A percentile compares a stretch with the other conserved stretches of the same genome.
phyloP scores from a whole-genome alignment of 2,329 filamentous ascomycete genomes.

The Cordyceps farinosa region DNA sequence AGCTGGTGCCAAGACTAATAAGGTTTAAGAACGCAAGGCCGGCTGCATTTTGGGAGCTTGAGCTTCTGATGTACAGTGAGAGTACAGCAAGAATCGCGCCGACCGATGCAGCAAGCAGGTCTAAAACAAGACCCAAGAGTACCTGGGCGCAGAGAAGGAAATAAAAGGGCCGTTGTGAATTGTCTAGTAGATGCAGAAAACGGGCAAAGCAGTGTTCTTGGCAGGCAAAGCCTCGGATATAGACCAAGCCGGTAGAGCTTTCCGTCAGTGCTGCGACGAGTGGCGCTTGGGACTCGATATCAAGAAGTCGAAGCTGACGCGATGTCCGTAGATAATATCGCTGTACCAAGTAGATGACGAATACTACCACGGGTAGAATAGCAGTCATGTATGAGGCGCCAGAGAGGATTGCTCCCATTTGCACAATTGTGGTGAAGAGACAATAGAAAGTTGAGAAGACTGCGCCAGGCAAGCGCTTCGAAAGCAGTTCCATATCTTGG shows the following conservation, averaged over 20 bases:
- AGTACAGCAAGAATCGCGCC: neutral
- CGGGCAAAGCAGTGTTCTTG: fast-evolving
- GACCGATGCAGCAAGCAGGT: neutral
- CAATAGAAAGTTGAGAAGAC: too few relatives aligned
- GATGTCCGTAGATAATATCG: conserved; percentile 3
- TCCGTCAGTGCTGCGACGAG: neutral
- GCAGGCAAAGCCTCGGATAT: conserved; percentile 2
- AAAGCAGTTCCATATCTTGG: neutral
- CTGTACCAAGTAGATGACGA: neutral
- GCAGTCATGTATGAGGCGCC: neutral
- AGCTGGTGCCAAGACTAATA: neutral
- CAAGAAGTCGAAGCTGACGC: neutral
- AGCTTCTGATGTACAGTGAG: neutral
- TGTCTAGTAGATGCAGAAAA: neutral
- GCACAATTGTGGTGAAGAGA: neutral
- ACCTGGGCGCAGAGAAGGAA: neutral
- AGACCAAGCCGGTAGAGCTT: neutral
- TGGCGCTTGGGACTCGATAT: conserved; percentile 1
- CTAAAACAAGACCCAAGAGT: neutral
- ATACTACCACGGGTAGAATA: neutral
- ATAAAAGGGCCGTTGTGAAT: conserved; percentile 1
- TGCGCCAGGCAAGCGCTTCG: neutral
- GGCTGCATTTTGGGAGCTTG: neutral
- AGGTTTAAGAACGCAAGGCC: conserved; percentile 1
- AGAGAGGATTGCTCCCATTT: neutral